Base-by-base conservation (phyloP, 768 basidiomycete genomes). In the Psilocybe cyanescens region DNA sequence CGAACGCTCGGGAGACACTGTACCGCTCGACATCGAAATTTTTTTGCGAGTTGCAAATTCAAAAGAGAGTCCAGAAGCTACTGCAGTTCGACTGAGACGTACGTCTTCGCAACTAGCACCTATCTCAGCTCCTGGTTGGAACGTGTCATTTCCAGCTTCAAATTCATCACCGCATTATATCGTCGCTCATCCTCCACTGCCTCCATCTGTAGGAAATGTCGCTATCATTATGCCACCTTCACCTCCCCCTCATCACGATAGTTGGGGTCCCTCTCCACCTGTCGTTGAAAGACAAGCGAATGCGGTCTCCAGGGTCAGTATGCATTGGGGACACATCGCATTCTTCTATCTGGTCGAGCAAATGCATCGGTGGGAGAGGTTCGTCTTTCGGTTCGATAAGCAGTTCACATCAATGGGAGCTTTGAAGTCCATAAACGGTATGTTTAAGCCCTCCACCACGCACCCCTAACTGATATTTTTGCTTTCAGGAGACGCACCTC, bases 281-380 rank as follows among this genome's bases (percentile, higher is more conserved):
- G 64, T 70, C 8, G 28, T 33, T 12, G 56, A 57, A 19, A 57
- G 73, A 54, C 50, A 68, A 57, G 58, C 67, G 55, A 60, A 74
- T 53, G 52, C 71, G 61, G 60, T 74, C 67, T 73, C 78, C 49
- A 72, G 81, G 62, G 78, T 80, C 16, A 87, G 83, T 63, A 80
- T 84, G 62, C 87, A 90, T 57, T 94, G 91, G 91, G 91, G 90
- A 0, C 86, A 91, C 65, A 89, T 94, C 33, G 89, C 88, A 0
- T 85, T 93, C 48, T 92, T 82, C 71, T 94, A 93, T 70, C 74
- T 94, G 19, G 86, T 88, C 2, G 85, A 90, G 65, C 89, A 92
- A 70, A 92, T 92, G 86, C 86, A 86, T 64, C 83, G 91, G 30
- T 94, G 91, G 91, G 82, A 90, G 69, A 81, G 91, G 24, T 94